A percentile compares a stretch with the other conserved stretches of the same genome.
Conservation (phyloP, 2,329 filamentous ascomycete species). For the Fusarium sambucinum region DNA sequence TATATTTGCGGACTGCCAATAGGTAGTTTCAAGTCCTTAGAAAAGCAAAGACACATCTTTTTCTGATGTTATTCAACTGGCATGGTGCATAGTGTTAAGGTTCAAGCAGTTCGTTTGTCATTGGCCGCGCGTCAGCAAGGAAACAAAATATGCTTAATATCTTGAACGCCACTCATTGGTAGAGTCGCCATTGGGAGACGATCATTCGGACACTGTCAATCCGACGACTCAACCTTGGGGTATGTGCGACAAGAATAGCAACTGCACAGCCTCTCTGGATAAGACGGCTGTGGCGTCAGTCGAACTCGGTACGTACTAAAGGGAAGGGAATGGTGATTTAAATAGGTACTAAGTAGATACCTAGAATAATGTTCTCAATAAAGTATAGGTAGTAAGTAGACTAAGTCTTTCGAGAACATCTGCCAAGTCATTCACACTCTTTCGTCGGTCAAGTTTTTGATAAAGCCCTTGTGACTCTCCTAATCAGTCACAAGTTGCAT, state of each 20-base stretch:
- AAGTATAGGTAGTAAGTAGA: not conserved
- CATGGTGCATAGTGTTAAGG: slow-evolving; percentile 3
- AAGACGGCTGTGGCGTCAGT: slow-evolving; percentile 40
- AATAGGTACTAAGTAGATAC: not conserved
- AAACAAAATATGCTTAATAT: slow-evolving; percentile 1
- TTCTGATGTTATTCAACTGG: not conserved
- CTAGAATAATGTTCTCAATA: slow-evolving; percentile 3
- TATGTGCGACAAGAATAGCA: slow-evolving; percentile 30
- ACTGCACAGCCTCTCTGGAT: slow-evolving; percentile 41
- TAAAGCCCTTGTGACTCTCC: slow-evolving; percentile 16
- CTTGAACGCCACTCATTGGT: slow-evolving; percentile 14
- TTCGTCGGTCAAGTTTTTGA: slow-evolving; percentile 12
- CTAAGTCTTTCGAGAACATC: too few species aligned
- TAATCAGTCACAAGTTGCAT: slow-evolving; percentile 23
- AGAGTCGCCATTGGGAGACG: slow-evolving; percentile 19
- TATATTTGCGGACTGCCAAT: not conserved
- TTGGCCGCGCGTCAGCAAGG: slow-evolving; percentile 35
- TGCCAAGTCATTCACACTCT: not conserved
- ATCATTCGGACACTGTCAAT: slow-evolving; percentile 22
- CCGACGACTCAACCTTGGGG: slow-evolving; percentile 7
- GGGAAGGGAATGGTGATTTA: not conserved
- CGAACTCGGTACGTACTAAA: slow-evolving; percentile 16
- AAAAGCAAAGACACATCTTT: not conserved
- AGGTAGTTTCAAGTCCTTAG: not conserved
- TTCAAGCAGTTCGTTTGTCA: slow-evolving; percentile 21